phyloP scores from a whole-genome alignment of 2,329 filamentous ascomycete species.

The Botrytis pseudocinerea region DNA sequence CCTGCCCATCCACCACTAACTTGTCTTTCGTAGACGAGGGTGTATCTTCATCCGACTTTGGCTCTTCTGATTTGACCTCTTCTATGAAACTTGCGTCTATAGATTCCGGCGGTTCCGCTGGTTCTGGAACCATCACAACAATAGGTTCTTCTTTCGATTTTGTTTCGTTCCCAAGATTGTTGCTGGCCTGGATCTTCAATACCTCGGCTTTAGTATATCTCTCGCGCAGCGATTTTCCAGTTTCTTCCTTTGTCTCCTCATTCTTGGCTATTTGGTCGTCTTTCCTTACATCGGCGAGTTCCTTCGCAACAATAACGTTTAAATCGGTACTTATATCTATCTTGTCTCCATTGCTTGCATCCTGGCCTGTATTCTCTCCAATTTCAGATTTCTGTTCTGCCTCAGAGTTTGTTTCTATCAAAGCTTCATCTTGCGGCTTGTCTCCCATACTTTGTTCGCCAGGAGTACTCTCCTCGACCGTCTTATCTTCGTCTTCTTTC shows the following conservation, averaged over 20 bases:
- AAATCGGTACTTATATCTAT: not conserved
- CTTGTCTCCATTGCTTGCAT: not conserved
- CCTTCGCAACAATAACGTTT: not conserved
- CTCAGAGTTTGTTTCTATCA: not conserved
- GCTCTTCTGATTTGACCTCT: not conserved
- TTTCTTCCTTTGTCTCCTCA: not conserved
- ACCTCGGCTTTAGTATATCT: not conserved
- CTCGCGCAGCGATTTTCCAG: not conserved
- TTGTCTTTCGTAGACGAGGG: not conserved
- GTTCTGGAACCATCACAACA: not conserved
- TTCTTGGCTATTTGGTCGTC: not conserved
- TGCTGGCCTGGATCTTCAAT: no score
- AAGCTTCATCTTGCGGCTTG: constrained; percentile 48
- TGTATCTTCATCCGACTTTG: not conserved
- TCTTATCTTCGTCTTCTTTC: constrained; percentile 36
- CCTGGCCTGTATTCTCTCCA: not conserved
- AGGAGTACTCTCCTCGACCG: constrained; percentile 2
- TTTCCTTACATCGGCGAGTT: not conserved
- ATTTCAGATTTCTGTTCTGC: not conserved
- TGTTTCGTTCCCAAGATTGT: not conserved
- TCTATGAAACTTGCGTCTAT: not conserved
- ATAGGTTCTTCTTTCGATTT: not conserved
- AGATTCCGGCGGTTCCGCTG: not conserved
- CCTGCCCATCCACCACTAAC: not conserved
- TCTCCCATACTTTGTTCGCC: not conserved